A percentile compares a stretch with the other conserved stretches of the same genome.
Conservation (phyloP, 768 basidiomycete species). For the Lentinula guzmanii region DNA sequence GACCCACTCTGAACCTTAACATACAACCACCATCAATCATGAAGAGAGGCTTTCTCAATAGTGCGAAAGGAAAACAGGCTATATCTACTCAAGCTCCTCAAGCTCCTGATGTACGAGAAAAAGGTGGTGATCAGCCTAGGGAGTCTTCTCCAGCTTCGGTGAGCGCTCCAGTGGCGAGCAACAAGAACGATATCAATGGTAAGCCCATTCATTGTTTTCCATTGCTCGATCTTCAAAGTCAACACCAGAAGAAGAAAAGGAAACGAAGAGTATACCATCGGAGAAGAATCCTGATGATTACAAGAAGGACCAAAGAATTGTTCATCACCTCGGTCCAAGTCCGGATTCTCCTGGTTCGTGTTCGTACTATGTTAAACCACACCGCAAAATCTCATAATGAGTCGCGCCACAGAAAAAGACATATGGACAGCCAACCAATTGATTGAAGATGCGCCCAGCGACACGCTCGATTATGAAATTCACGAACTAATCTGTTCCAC, state of each 20-base stretch:
- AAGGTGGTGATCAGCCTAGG: too few relatives aligned
- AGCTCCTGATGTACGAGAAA: background rate
- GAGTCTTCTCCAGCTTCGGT: too few relatives aligned
- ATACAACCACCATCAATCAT: background rate
- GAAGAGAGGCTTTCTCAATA: constrained; percentile 3
- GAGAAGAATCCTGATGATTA: background rate
- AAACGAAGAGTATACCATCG: background rate
- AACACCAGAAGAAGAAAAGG: background rate
- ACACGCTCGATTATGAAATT: background rate
- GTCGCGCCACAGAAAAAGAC: background rate
- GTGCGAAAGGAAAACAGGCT: background rate
- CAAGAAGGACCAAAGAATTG: background rate
- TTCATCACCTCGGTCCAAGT: background rate
- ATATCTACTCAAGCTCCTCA: background rate
- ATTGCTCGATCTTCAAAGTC: too few relatives aligned
- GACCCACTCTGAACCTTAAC: background rate
- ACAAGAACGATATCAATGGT: background rate
- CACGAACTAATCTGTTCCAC: constrained; percentile 1
- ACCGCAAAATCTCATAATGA: background rate
- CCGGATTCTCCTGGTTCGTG: background rate
- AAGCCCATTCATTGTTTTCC: background rate
- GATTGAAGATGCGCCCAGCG: background rate
- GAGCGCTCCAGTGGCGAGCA: background rate
- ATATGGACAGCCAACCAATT: background rate
- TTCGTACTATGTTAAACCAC: background rate